Conservation (phyloP, 208 protist species). For the Trypanosoma vivax region DNA sequence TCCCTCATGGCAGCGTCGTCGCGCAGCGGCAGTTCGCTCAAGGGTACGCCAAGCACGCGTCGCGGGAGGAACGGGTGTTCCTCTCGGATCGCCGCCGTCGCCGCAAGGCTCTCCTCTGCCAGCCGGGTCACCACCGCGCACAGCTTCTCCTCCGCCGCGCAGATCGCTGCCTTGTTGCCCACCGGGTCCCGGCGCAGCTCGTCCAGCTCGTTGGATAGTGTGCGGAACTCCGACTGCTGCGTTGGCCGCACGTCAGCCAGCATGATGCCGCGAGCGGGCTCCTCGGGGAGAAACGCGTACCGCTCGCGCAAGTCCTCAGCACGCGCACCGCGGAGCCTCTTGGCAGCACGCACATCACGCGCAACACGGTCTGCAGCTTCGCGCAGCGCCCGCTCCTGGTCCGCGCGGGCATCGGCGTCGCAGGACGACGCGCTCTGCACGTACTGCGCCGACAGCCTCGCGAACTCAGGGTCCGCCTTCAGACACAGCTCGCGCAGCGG, state of each 20-base stretch:
- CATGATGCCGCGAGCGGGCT: constrained; percentile 12
- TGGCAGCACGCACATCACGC: too few species aligned
- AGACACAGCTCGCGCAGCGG: background rate
- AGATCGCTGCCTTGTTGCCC: constrained; percentile 14
- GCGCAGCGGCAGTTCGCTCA: constrained; percentile 15
- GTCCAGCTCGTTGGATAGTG: constrained; percentile 21
- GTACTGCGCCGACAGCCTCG: background rate
- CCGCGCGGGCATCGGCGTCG: too few species aligned
- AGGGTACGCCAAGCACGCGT: constrained; percentile 17
- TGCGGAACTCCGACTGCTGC: constrained; percentile 11
- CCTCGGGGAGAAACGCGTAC: constrained; percentile 25
- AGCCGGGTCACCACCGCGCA: constrained; percentile 12
- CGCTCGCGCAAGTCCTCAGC: constrained; percentile 26
- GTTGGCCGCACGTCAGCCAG: constrained; percentile 10
- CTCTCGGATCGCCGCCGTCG: background rate
- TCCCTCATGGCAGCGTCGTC: constrained; percentile 19
- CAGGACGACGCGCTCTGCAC: too few species aligned
- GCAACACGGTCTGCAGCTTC: too few species aligned
- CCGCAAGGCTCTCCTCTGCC: constrained; percentile 3
- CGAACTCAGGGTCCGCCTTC: background rate
- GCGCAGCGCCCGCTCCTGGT: too few species aligned
- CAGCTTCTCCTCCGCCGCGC: constrained; percentile 12
- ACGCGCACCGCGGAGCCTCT: too few species aligned
- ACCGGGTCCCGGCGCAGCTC: constrained; percentile 13
- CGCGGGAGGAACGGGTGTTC: constrained; percentile 18